Evolutionary conservation across 2,329 filamentous ascomycete genomes (phyloP), one percentile per base, ranked within the genome.

Genomic region (Curvularia spicifera): DNA sequence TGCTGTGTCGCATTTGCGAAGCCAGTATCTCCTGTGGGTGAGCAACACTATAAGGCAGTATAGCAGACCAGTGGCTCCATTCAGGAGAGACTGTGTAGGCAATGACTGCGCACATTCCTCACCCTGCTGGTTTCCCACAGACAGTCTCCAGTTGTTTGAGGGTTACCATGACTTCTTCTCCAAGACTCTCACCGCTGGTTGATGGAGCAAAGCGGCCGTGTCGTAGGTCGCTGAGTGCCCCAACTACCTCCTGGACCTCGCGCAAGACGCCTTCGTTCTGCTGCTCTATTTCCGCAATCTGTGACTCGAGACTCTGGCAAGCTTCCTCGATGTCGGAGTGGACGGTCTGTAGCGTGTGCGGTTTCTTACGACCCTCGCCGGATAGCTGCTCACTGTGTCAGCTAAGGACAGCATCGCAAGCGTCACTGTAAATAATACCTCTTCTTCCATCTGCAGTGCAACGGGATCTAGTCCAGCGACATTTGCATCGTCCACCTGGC

Each of bases 171-270:
- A 91, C 85, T 64, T 93, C 88, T 46, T 86, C 83, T 26, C 82
- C 82, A 31, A 93, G 78, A 22, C 82, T 76, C 62, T 90, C 89
- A 35, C 85, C 83, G 10, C 76, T 78, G 22, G 76, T 73, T 24
- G 79, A 73, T 24, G 78, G 78, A 39, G 78, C 76, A 57, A 95
- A 84, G 54, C 87, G 88, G 37, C 93, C 92, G 70, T 95, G 94
- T 45, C 91, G 87, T 54, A 96, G 81, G 76, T 96, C 91, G 75
- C 91, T 96, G 73, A 97, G 79, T 47, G 85, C 86, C 31, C 89
- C 89, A 15, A 95, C 84, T 0, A 84, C 88, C 55, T 86, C 83
- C 63, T 83, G 83, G 51, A 95, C 83, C 10, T 86, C 84, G 4
- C 83, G 80, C 5, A 90, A 76, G 3, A 92, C 78, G 1, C 75